Evolutionary conservation across 1,139 yeast species (phyloP).

Genomic region (Geotrichum australiense): DNA sequence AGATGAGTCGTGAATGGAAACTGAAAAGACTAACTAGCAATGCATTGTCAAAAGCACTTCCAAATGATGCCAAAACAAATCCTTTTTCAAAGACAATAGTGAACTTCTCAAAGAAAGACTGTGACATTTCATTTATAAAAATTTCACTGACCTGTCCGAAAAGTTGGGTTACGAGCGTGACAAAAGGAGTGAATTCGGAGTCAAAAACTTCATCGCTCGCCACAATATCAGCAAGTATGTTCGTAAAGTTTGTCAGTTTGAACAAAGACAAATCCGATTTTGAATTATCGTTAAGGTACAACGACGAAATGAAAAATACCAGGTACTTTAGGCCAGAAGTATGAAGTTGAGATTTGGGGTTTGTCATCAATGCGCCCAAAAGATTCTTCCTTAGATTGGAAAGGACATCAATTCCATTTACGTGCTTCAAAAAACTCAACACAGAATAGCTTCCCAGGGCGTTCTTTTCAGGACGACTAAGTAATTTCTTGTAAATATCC

Average conservation of each 20-base stretch:
- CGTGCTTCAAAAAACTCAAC: constrained; percentile 10
- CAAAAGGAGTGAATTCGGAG: constrained; percentile 13
- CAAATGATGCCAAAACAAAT: constrained; percentile 11
- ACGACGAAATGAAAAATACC: constrained; percentile 10
- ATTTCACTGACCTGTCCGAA: constrained; percentile 7
- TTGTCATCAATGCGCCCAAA: constrained; percentile 12
- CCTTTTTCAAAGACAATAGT: constrained; percentile 12
- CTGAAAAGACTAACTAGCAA: constrained; percentile 5
- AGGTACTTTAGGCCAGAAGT: constrained; percentile 10
- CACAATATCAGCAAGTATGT: constrained; percentile 10
- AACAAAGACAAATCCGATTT: constrained; percentile 15
- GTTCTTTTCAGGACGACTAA: constrained; percentile 9
- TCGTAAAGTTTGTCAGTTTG: constrained; percentile 15
- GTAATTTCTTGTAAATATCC: constrained; percentile 10
- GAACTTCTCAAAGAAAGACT: constrained; percentile 15
- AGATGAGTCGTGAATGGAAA: constrained; percentile 1
- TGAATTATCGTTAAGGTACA: constrained; percentile 5
- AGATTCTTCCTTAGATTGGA: constrained; percentile 12
- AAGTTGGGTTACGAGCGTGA: constrained; percentile 12
- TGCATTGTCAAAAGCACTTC: constrained; percentile 9
- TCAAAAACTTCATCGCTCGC: constrained; percentile 13
- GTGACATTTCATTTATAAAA: constrained; percentile 6
- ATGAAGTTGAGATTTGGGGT: constrained; percentile 9
- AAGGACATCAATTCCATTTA: constrained; percentile 8
- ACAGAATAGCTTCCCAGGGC: constrained; percentile 10